These are phyloP conservation scores for Tulasnella sp. DNA, from an alignment of 768 basidiomycete species.

Conservation along the genomic window DNA sequence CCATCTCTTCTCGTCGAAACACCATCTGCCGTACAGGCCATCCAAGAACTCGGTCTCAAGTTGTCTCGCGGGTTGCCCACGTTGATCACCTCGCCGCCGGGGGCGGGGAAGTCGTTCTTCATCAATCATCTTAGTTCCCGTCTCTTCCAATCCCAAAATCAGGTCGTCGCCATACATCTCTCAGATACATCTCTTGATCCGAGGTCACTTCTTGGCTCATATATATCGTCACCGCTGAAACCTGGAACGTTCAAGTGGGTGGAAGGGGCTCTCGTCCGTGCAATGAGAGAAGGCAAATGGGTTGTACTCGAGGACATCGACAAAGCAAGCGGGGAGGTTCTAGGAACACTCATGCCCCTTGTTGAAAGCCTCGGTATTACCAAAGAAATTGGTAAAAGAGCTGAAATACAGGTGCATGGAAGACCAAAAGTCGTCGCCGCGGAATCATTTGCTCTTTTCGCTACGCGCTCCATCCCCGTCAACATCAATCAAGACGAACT, in stretches of 20 bases:
- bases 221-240: conserved; percentile 69
- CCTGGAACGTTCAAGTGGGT: conserved; percentile 93
- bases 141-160: conserved; percentile 34
- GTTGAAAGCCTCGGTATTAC: conserved; percentile 49
- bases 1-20: conserved; percentile 39
- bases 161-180: conserved; percentile 70
- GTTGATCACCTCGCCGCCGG: conserved; percentile 73
- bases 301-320: conserved; percentile 89
- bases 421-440: conserved; percentile 56
- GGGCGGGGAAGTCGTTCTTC: conserved; percentile 75
- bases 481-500: conserved; percentile 25
- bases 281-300: conserved; percentile 86
- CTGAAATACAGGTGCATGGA: conserved; percentile 57
- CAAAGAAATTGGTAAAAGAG: conserved; percentile 64
- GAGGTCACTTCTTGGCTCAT: conserved; percentile 83
- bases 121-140: conserved; percentile 60
- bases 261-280: conserved; percentile 81
- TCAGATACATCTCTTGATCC: conserved; percentile 94
- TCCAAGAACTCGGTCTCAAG: conserved; percentile 50
- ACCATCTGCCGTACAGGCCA: conserved; percentile 39
- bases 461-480: conserved; percentile 53
- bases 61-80: conserved; percentile 59
- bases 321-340: conserved; percentile 74
- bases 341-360: conserved; percentile 75
- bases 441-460: conserved; percentile 77